phyloP scores from a whole-genome alignment of 371 early-diverging fungal species.

The Sporodiniella umbellata region DNA sequence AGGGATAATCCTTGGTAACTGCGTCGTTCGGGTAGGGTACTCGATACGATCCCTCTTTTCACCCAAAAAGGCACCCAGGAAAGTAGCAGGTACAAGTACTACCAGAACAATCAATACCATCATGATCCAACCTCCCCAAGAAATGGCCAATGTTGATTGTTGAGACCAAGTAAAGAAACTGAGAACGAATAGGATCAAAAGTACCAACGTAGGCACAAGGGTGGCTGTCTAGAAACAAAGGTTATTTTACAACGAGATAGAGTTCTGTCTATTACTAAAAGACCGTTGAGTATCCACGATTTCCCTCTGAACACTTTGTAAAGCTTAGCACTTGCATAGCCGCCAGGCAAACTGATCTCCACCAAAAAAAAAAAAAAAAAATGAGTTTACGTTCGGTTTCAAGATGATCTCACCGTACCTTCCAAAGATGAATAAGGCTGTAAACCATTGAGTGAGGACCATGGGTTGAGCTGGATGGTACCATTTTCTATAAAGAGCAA shows the following conservation, averaged over 20 bases:
- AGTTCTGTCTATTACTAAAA: too few species aligned
- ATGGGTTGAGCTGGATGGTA: slow-evolving; percentile 40
- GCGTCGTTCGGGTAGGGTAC: slow-evolving; percentile 39
- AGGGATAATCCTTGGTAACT: slow-evolving; percentile 43
- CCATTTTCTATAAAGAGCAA: slow-evolving; percentile 12
- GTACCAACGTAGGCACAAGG: slow-evolving; percentile 27
- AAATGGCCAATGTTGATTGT: slow-evolving; percentile 41
- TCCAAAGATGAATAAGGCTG: slow-evolving; percentile 20
- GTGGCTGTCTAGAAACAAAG: slow-evolving; percentile 23
- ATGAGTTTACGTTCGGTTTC: too few species aligned
- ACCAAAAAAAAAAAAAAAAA: too few species aligned
- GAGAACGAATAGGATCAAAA: slow-evolving; percentile 13
- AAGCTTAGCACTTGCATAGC: slow-evolving; percentile 39
- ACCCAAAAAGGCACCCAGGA: slow-evolving; percentile 37
- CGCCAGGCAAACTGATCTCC: slow-evolving; percentile 26
- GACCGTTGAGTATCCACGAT: slow-evolving; percentile 43
- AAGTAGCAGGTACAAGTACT: slow-evolving; percentile 26
- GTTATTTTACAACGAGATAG: too few species aligned
- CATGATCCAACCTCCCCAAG: slow-evolving; percentile 33
- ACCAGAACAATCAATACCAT: slow-evolving; percentile 28
- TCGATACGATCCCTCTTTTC: slow-evolving; percentile 35
- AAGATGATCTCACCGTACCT: slow-evolving; percentile 19
- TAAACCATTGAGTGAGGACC: slow-evolving; percentile 20
- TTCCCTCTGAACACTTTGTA: slow-evolving; percentile 45
- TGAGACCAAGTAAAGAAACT: slow-evolving; percentile 32